Evolutionary conservation across 805 yeast species (phyloP), one percentile per base, ranked within the genome.

Genomic region (Yarrowia sp.): DNA sequence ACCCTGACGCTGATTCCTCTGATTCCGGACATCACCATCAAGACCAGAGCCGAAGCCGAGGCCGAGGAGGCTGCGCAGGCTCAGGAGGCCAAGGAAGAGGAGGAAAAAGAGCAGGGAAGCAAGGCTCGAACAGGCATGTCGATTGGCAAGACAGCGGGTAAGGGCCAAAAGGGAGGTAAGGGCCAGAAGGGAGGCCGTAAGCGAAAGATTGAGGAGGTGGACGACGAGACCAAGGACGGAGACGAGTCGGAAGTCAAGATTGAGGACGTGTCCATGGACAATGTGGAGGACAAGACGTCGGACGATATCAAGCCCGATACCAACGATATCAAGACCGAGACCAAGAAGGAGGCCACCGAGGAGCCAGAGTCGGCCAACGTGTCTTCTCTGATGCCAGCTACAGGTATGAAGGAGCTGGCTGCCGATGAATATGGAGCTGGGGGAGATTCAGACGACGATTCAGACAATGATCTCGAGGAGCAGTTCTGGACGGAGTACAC

Each of bases 401-500:
- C 49, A 3, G 39, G 44, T 13, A 33, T 39, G 17, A 40, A 42
- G 40, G 64, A 56, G 20, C 14, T 40, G 36, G 42, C 50, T 43
- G 49, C 64, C 15, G 15, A 17, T 12, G 69, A 42, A 13, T 44
- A 68, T 15, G 68, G 33, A 17, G 63, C 30, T 10, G 53, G 44
- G 4, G 68, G 50, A 7, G 68, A 68, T 13, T 77, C 76, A 8
- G 74, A 76, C 61, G 72, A 72, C 69, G 66, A 49, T 61, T 71
- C 71, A 7, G 73, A 71, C 17, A 60, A 85, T 68, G 97, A 91
- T 74, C 82, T 90, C 42, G 97, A 92, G 73, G 78, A 87, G 55
- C 89, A 89, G 66, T 86, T 91, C 0, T 93, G 98, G 98, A 88
- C 89, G 72, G 85, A 85, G n/a, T 77, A 88, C 46, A 92, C 95